These are phyloP conservation scores for Coffea canephora DNA, from an alignment of 257 asterid species.

Conservation along the genomic window DNA sequence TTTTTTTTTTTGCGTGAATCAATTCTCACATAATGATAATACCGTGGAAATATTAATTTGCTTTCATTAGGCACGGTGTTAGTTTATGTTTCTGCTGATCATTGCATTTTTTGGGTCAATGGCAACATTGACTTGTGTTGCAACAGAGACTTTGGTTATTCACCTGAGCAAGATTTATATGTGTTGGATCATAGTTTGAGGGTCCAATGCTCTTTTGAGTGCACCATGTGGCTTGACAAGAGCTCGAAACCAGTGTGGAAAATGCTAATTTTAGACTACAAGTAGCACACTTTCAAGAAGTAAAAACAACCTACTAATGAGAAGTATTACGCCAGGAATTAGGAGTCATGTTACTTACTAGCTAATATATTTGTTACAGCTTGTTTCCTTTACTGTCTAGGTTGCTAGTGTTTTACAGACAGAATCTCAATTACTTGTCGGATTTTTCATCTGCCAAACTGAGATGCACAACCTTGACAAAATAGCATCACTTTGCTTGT, in stretches of 20 bases:
- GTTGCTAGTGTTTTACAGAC: neutral
- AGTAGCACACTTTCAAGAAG: neutral
- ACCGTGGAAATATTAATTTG: neutral
- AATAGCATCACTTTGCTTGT: neutral
- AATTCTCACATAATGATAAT: neutral
- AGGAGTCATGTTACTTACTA: neutral
- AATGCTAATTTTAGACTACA: constrained; percentile 2
- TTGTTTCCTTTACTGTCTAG: neutral
- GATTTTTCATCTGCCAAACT: neutral
- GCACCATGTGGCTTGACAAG: neutral
- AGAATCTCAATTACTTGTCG: neutral
- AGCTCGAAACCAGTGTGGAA: neutral
- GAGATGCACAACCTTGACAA: neutral
- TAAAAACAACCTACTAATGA: neutral
- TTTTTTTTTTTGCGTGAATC: neutral
- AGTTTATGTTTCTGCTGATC: neutral
- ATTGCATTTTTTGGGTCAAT: neutral
- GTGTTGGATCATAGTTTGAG: neutral
- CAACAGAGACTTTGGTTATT: neutral
- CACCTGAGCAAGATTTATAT: neutral
- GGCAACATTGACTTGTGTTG: neutral
- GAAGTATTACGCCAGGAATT: neutral
- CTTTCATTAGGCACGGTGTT: neutral
- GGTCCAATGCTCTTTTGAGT: neutral
- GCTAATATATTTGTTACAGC: neutral